These are phyloP conservation scores for Colletotrichum caudatum DNA, from an alignment of 2,329 filamentous ascomycete species.

Conservation along the genomic window DNA sequence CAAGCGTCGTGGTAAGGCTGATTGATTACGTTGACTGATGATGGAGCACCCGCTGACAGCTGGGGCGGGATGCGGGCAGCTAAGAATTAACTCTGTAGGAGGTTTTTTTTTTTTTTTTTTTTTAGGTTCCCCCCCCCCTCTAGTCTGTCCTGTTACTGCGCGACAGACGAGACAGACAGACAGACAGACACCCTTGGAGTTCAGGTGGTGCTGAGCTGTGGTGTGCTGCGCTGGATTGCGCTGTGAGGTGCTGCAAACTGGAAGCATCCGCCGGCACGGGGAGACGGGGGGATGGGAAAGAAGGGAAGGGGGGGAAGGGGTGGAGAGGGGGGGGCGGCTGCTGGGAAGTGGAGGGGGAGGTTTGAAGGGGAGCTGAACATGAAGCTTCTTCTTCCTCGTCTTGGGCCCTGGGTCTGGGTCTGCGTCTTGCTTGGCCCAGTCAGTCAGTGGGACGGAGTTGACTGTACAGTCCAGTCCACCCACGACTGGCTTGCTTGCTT, in stretches of 20 bases:
- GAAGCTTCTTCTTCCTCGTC: conserved; percentile 20
- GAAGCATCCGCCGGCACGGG: conserved; percentile 19
- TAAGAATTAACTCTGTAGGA: conserved; percentile 40
- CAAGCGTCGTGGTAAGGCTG: conserved; percentile 39
- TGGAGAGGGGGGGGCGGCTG: neutral
- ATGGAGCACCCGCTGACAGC: conserved; percentile 36
- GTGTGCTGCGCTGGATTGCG: neutral
- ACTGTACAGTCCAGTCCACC: neutral
- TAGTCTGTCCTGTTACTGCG: no score
- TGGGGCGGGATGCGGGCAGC: conserved; percentile 40
- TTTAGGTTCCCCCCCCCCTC: no score
- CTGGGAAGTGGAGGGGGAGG: neutral
- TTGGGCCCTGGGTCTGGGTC: conserved; percentile 9
- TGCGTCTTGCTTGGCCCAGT: neutral
- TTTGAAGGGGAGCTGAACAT: conserved; percentile 30
- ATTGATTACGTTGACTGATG: conserved; percentile 39
- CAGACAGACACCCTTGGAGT: conserved; percentile 15
- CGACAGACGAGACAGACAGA: no score
- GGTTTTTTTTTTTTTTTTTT: conserved; percentile 2
- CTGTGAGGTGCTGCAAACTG: conserved; percentile 1
- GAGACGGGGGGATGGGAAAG: conserved; percentile 9
- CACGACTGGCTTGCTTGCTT: neutral
- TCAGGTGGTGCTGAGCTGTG: neutral
- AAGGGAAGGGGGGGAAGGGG: neutral
- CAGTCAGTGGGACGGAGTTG: no score